These are phyloP conservation scores for Basidiobolus meristosporus DNA, from an alignment of 371 early-diverging fungal species.

Conservation along the genomic window DNA sequence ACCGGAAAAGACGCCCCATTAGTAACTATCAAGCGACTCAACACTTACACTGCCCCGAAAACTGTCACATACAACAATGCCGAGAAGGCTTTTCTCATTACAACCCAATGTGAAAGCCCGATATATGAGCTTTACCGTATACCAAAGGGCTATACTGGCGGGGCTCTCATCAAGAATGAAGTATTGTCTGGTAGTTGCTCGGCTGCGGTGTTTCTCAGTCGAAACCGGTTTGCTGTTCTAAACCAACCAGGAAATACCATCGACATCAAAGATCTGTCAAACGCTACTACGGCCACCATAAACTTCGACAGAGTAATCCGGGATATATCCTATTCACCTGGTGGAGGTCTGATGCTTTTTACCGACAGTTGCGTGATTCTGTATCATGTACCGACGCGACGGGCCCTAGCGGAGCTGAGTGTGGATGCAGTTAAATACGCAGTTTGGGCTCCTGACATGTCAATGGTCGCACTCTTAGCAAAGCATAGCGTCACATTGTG, in stretches of 20 bases:
- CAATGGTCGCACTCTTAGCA: constrained; percentile 71
- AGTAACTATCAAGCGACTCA: constrained; percentile 43
- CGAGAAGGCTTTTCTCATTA: no score
- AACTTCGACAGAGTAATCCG: constrained; percentile 50
- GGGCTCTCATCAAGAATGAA: no score
- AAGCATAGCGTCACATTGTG: constrained; percentile 80
- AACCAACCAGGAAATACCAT: constrained; percentile 56
- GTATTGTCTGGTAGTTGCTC: constrained; percentile 57
- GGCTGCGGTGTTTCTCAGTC: constrained; percentile 79
- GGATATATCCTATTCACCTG: constrained; percentile 75
- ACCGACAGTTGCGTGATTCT: constrained; percentile 68
- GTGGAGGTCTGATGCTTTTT: constrained; percentile 61
- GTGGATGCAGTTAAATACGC: constrained; percentile 73
- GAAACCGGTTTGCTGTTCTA: constrained; percentile 87
- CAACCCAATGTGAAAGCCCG: no score
- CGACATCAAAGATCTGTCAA: constrained; percentile 63
- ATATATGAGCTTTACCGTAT: no score
- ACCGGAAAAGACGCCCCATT: constrained; percentile 56
- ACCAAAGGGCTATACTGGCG: no score
- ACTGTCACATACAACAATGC: constrained; percentile 86
- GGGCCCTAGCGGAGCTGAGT: constrained; percentile 46
- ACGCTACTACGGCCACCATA: constrained; percentile 76
- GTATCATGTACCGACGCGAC: constrained; percentile 72
- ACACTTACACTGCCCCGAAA: constrained; percentile 45
- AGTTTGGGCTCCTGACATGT: constrained; percentile 75